Percentiles rank a stretch among this genome's conserved stretches.
Conservation (phyloP, 805 yeast species). For the Nematodospora valgi region DNA sequence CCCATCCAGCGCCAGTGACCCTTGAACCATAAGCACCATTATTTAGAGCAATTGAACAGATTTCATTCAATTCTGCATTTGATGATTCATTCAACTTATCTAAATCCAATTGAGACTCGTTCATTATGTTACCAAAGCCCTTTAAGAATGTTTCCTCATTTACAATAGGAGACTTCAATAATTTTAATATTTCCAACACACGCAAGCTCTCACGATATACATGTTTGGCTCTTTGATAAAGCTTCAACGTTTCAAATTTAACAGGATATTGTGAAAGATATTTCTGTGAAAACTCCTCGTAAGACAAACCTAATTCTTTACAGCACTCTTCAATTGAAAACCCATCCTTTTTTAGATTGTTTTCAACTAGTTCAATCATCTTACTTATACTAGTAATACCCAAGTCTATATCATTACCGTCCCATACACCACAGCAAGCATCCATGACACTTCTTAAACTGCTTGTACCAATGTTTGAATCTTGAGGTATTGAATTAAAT, state of each 20-base stretch:
- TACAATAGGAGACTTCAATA: constrained; percentile 27
- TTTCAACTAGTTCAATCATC: constrained; percentile 47
- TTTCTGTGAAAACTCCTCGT: constrained; percentile 38
- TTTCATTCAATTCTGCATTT: constrained; percentile 48
- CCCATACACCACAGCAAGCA: constrained; percentile 43
- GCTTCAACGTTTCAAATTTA: constrained; percentile 49
- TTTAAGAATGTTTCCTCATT: constrained; percentile 32
- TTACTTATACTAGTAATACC: constrained; percentile 39
- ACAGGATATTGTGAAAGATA: constrained; percentile 56
- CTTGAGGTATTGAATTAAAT: constrained; percentile 37
- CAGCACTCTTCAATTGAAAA: constrained; percentile 50
- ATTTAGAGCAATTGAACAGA: constrained; percentile 50
- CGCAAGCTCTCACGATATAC: constrained; percentile 60
- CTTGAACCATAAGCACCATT: constrained; percentile 66
- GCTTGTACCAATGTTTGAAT: constrained; percentile 53
- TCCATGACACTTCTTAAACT: constrained; percentile 65
- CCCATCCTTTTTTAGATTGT: constrained; percentile 31
- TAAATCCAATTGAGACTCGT: constrained; percentile 56
- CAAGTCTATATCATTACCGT: constrained; percentile 40
- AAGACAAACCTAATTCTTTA: constrained; percentile 35
- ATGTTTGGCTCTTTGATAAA: constrained; percentile 58
- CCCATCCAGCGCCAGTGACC: constrained; percentile 80
- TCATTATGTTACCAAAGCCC: constrained; percentile 54
- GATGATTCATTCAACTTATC: constrained; percentile 50
- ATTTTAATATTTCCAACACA: constrained; percentile 48